Conservation (phyloP, 129 eudicot genomes). For the Artemisia tridentata region DNA sequence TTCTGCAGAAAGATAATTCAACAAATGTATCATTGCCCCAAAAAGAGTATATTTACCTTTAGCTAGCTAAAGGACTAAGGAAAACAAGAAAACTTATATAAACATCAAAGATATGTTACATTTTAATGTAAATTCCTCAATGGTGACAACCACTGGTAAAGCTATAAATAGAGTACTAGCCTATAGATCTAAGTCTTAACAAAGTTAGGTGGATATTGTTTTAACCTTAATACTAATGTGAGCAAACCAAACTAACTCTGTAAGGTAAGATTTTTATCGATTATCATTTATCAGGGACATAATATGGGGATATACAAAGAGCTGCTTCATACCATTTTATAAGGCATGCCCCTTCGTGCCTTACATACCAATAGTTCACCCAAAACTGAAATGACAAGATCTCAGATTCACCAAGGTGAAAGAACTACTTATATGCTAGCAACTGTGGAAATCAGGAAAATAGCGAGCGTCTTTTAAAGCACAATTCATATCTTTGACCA, state of each 20-base stretch:
- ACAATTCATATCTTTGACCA: slow-evolving; percentile 50
- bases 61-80: not conserved
- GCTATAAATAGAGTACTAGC: slow-evolving; percentile 1
- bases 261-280: too few species aligned
- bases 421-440: slow-evolving; percentile 27
- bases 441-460: slow-evolving; percentile 41
- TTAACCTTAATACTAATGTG: not conserved
- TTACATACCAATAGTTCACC: not conserved
- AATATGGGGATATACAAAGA: too few species aligned
- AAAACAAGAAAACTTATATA: not conserved
- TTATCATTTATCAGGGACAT: not conserved
- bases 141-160: not conserved
- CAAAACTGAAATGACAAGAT: not conserved
- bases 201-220: slow-evolving; percentile 1
- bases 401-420: slow-evolving; percentile 12
- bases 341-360: not conserved
- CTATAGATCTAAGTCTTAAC: slow-evolving; percentile 9
- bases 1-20: slow-evolving; percentile 46
- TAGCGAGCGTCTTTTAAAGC: slow-evolving; percentile 49
- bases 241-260: too few species aligned
- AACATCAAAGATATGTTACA: not conserved
- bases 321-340: not conserved
- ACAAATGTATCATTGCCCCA: not conserved
- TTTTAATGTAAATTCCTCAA: slow-evolving; percentile 5
- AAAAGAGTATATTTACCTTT: slow-evolving; percentile 4